Percentiles rank a stretch among this genome's conserved stretches.
phyloP scores from a whole-genome alignment of 306 rosid species.

The Casuarina equisetifolia region DNA sequence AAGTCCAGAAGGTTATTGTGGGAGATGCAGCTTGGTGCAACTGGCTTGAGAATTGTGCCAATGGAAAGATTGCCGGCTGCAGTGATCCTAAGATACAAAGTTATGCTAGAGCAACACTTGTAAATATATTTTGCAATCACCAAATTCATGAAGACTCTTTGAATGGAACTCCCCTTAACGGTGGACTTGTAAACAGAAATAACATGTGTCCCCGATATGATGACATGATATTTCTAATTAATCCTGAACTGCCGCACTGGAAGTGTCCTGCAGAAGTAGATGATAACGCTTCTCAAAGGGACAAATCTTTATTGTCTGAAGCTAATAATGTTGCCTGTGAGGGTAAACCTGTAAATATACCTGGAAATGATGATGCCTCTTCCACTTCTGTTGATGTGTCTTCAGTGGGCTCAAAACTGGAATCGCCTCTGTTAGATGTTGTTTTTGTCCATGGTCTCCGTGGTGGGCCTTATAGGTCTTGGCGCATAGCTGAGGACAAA shows the following conservation, averaged over 20 bases:
- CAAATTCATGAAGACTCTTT: conserved; percentile 38
- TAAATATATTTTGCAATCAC: conserved; percentile 60
- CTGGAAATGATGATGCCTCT: conserved; percentile 36
- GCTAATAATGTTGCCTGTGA: conserved; percentile 34
- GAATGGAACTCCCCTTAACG: conserved; percentile 37
- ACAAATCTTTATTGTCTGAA: conserved; percentile 27
- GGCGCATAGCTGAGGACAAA: conserved; percentile 95
- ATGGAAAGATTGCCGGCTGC: conserved; percentile 86
- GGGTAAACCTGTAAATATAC: conserved; percentile 28
- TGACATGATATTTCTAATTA: conserved; percentile 77
- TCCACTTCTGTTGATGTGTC: conserved; percentile 41
- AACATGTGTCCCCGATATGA: conserved; percentile 68
- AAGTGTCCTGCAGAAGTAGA: conserved; percentile 47
- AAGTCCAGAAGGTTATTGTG: conserved; percentile 65
- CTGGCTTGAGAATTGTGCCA: conserved; percentile 95
- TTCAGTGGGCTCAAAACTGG: conserved; percentile 27
- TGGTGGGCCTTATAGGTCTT: conserved; percentile 87
- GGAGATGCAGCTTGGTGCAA: conserved; percentile 68
- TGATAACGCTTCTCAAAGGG: conserved; percentile 33
- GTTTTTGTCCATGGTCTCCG: conserved; percentile 94
- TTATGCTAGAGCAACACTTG: conserved; percentile 78
- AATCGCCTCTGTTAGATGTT: conserved; percentile 64
- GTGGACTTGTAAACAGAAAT: conserved; percentile 35
- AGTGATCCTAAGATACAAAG: conserved; percentile 81
- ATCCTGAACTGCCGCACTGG: conserved; percentile 91